Percentiles rank a stretch among this genome's conserved stretches.
These are phyloP conservation scores for Phoenix roebelenii DNA, from an alignment of 176 grass and related monocot genomes.

Conservation along the genomic window DNA sequence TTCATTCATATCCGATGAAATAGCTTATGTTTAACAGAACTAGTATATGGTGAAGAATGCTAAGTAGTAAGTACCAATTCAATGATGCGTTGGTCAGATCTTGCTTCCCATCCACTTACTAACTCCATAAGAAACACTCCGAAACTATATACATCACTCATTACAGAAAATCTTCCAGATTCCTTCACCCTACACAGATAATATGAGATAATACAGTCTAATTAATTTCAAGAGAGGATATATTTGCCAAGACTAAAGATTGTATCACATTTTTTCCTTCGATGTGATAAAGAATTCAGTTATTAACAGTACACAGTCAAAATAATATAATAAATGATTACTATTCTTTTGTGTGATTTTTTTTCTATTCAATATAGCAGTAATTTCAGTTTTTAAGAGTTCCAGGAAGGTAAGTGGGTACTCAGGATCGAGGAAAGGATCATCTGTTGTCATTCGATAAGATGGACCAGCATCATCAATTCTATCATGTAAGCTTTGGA, in stretches of 20 bases:
- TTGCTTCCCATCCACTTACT: constrained; percentile 46
- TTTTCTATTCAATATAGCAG: too few species aligned
- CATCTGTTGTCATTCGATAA: constrained; percentile 26
- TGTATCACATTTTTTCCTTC: too few species aligned
- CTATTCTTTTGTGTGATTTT: too few species aligned
- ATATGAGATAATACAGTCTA: background rate
- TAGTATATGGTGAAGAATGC: background rate
- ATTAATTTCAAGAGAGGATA: too few species aligned
- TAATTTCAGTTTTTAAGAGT: too few species aligned
- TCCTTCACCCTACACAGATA: constrained; percentile 48
- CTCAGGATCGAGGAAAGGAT: constrained; percentile 85
- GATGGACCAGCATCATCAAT: constrained; percentile 35
- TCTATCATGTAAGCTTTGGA: constrained; percentile 61
- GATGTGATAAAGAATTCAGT: too few species aligned
- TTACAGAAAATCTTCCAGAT: constrained; percentile 46
- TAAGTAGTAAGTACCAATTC: constrained; percentile 57
- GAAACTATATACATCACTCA: constrained; percentile 86
- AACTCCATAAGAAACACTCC: constrained; percentile 89
- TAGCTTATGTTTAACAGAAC: too few species aligned
- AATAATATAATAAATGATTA: too few species aligned
- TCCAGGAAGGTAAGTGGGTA: constrained; percentile 25
- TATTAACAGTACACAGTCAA: too few species aligned
- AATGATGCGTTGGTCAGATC: constrained; percentile 55
- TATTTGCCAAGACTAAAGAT: too few species aligned
- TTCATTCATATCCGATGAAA: too few species aligned